These are phyloP conservation scores for Colletotrichum lentis DNA, from an alignment of 2,329 filamentous ascomycete species.

Conservation along the genomic window DNA sequence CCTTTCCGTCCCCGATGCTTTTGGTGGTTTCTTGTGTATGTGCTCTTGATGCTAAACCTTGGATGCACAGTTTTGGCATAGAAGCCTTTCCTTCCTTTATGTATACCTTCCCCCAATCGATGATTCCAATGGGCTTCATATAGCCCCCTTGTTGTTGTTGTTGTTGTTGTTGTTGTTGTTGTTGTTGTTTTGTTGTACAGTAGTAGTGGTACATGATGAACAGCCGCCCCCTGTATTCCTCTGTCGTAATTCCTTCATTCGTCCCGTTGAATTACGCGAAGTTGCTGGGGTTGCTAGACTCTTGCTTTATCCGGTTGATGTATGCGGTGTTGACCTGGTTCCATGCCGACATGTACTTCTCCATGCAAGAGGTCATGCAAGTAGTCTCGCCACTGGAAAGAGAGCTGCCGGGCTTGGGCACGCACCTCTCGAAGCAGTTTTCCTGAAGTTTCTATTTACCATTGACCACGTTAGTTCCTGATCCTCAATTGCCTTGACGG, in stretches of 20 bases:
- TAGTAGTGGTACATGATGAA: slow-evolving; percentile 28
- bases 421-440: slow-evolving; percentile 81
- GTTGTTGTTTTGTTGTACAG: slow-evolving; percentile 23
- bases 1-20: slow-evolving; percentile 3
- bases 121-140: slow-evolving; percentile 6
- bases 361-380: slow-evolving; percentile 80
- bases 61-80: neutral
- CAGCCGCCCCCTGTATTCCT: neutral
- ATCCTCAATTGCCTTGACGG: neutral
- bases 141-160: slow-evolving; percentile 2
- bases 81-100: neutral
- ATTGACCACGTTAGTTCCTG: neutral
- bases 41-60: neutral
- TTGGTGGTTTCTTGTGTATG: slow-evolving; percentile 11
- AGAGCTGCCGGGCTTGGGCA: slow-evolving; percentile 73
- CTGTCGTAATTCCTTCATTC: neutral
- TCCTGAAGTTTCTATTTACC: slow-evolving; percentile 75
- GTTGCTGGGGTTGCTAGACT: slow-evolving; percentile 51
- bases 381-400: slow-evolving; percentile 73
- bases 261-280: slow-evolving; percentile 5
- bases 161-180: too few relatives aligned
- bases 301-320: slow-evolving; percentile 69
- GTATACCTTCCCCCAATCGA: neutral
- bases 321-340: slow-evolving; percentile 76
- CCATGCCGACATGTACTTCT: slow-evolving; percentile 85